Conservation (phyloP, 805 yeast genomes). For the Schwanniomyces yamadae region DNA sequence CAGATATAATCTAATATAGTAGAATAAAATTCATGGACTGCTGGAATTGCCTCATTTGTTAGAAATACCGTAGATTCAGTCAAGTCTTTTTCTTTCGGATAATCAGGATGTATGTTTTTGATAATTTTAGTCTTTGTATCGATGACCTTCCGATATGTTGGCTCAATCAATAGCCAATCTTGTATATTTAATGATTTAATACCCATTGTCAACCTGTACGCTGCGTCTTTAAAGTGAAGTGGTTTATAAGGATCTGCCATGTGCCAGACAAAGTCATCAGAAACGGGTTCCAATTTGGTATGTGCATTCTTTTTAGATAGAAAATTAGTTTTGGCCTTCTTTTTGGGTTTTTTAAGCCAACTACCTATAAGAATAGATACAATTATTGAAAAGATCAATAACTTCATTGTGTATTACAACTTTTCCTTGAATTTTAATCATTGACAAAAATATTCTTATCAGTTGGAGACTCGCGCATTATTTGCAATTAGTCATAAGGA, state of each 20-base stretch:
- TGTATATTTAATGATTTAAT: slow-evolving; percentile 39
- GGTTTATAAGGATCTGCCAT: slow-evolving; percentile 22
- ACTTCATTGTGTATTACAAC: too few species aligned
- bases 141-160: slow-evolving; percentile 27
- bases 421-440: too few species aligned
- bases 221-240: slow-evolving; percentile 59
- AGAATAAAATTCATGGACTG: slow-evolving; percentile 36
- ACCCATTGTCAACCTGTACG: slow-evolving; percentile 64
- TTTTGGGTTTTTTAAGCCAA: too few species aligned
- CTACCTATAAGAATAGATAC: too few species aligned
- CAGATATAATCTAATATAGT: slow-evolving; percentile 31
- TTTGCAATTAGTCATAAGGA: too few species aligned
- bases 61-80: slow-evolving; percentile 29
- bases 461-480: too few species aligned
- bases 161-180: slow-evolving; percentile 43
- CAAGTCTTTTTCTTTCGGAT: slow-evolving; percentile 26
- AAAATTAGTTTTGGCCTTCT: neutral
- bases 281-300: slow-evolving; percentile 17
- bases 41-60: slow-evolving; percentile 32
- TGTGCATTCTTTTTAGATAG: slow-evolving; percentile 4
- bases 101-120: slow-evolving; percentile 32
- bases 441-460: too few species aligned
- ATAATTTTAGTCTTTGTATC: slow-evolving; percentile 28
- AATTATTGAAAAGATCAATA: too few species aligned
- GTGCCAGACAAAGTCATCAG: slow-evolving; percentile 26